Percentiles rank a stretch among this genome's conserved stretches.
Evolutionary conservation across 441 rosid species (phyloP).

Genomic region (Manihot esculenta): DNA sequence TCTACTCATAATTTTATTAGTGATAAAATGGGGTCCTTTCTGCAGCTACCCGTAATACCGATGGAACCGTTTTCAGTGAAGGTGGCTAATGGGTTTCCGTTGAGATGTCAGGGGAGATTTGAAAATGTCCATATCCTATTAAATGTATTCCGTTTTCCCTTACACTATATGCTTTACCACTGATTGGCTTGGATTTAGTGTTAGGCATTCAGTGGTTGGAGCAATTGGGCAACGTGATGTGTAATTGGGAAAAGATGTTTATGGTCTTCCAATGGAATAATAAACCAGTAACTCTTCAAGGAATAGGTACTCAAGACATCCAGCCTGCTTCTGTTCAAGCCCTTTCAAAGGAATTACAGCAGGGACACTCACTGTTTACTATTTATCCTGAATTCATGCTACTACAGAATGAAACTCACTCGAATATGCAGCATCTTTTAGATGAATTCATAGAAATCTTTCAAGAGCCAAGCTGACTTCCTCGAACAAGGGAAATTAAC

Average conservation of each 20-base stretch:
- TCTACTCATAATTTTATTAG: too few species aligned
- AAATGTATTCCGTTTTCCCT: not conserved
- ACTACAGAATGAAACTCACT: too few species aligned
- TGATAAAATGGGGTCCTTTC: too few species aligned
- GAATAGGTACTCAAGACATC: not conserved
- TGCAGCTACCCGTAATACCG: not conserved
- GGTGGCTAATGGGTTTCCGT: not conserved
- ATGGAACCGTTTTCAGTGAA: not conserved
- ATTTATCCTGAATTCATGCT: too few species aligned
- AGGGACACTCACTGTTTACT: too few species aligned
- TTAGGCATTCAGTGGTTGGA: not conserved
- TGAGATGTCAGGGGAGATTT: not conserved
- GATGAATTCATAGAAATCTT: too few species aligned
- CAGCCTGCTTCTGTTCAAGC: too few species aligned
- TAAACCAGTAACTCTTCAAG: not conserved
- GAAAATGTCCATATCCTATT: not conserved
- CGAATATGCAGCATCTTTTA: too few species aligned
- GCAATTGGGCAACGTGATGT: not conserved
- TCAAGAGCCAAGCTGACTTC: too few species aligned
- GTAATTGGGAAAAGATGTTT: not conserved
- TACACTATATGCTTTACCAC: not conserved
- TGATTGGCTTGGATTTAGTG: not conserved
- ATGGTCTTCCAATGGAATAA: not conserved
- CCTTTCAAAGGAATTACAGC: too few species aligned
- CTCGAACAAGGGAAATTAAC: too few species aligned